Conservation (phyloP, 257 asterid species). For the Agastache rugosa region DNA sequence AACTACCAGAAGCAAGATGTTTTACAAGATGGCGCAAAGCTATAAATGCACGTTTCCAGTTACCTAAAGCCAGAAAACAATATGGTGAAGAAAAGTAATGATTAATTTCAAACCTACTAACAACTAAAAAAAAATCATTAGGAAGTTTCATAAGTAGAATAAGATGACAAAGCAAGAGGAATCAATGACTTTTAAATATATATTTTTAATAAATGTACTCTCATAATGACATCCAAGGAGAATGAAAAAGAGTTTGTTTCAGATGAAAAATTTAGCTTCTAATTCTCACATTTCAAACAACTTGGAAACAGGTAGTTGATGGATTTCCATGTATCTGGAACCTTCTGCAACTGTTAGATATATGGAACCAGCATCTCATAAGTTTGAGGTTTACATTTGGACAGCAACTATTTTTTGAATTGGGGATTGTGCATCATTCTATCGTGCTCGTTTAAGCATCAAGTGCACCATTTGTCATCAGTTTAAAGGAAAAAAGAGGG, state of each 20-base stretch:
- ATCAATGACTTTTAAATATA: neutral
- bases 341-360: conserved; percentile 5
- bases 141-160: conserved; percentile 12
- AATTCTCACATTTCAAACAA: conserved; percentile 4
- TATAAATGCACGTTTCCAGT: conserved; percentile 82
- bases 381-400: conserved; percentile 18
- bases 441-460: conserved; percentile 20
- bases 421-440: conserved; percentile 24
- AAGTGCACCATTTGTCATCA: conserved; percentile 13
- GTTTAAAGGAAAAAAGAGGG: neutral
- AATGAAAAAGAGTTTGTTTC: conserved; percentile 2
- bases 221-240: conserved; percentile 21
- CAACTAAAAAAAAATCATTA: neutral
- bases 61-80: conserved; percentile 58
- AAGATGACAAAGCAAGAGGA: conserved; percentile 22
- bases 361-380: conserved; percentile 9
- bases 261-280: neutral
- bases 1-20: conserved; percentile 51
- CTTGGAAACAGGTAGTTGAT: conserved; percentile 14
- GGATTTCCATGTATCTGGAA: neutral
- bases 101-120: conserved; percentile 10
- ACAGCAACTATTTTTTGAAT: conserved; percentile 14
- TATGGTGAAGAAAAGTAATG: conserved; percentile 11
- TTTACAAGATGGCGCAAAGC: conserved; percentile 78
- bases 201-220: neutral